Percentiles rank a stretch among this genome's conserved stretches.
Evolutionary conservation across 2,329 filamentous ascomycete genomes (phyloP).

Genomic region (Pseudogymnoascus sp.): DNA sequence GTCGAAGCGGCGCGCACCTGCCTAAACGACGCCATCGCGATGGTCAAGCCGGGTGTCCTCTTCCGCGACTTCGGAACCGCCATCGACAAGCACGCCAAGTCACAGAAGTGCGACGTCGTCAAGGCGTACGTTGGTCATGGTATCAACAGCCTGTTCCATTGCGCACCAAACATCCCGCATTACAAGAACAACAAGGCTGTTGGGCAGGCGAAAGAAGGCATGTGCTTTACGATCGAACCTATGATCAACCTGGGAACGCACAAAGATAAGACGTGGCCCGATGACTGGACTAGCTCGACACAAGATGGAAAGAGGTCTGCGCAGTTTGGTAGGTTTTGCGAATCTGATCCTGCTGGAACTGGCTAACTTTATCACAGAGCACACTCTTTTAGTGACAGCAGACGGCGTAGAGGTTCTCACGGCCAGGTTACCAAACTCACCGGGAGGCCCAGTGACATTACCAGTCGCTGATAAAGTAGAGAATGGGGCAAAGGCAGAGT

Average conservation of each 20-base stretch:
- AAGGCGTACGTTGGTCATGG: slow-evolving; percentile 95
- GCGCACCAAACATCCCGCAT: slow-evolving; percentile 87
- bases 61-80: slow-evolving; percentile 90
- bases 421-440: slow-evolving; percentile 54
- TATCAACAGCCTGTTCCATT: slow-evolving; percentile 89
- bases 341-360: neutral
- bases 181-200: slow-evolving; percentile 98
- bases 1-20: slow-evolving; percentile 87
- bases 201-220: slow-evolving; percentile 85
- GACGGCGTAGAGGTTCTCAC: slow-evolving; percentile 76
- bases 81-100: slow-evolving; percentile 93
- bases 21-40: slow-evolving; percentile 79
- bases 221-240: slow-evolving; percentile 98
- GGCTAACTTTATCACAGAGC: slow-evolving; percentile 45
- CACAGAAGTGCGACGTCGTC: slow-evolving; percentile 78
- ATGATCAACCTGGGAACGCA: slow-evolving; percentile 94
- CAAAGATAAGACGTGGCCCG: slow-evolving; percentile 91
- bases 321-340: slow-evolving; percentile 66
- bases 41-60: slow-evolving; percentile 86
- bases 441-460: slow-evolving; percentile 63
- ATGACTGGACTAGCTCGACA: slow-evolving; percentile 96
- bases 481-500: slow-evolving; percentile 17
- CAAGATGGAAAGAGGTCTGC: slow-evolving; percentile 83
- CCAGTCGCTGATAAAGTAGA: slow-evolving; percentile 30
- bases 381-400: slow-evolving; percentile 76